These are phyloP conservation scores for Allium fistulosum DNA, from an alignment of 106 monocot genomes.

Conservation along the genomic window DNA sequence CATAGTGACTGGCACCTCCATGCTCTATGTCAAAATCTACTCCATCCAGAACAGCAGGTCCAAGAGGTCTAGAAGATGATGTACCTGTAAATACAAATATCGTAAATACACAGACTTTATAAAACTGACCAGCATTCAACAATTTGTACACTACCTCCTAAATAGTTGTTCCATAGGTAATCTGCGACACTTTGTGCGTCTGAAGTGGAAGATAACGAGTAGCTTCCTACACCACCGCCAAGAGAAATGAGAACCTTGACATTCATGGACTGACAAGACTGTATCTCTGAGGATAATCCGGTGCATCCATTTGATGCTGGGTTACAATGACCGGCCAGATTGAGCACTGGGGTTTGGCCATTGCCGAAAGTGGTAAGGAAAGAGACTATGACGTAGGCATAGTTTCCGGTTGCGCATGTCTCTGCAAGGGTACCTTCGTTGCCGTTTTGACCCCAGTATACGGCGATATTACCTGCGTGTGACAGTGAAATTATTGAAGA, in stretches of 20 bases:
- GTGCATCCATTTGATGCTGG: conserved; percentile 22
- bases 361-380: conserved; percentile 62
- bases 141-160: conserved; percentile 18
- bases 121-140: neutral
- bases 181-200: conserved; percentile 37
- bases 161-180: conserved; percentile 55
- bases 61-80: conserved; percentile 32
- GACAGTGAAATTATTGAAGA: neutral
- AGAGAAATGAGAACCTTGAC: conserved; percentile 42
- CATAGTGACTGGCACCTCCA: conserved; percentile 18
- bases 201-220: conserved; percentile 24
- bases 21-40: conserved; percentile 54
- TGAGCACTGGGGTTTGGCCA: conserved; percentile 42
- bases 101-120: neutral
- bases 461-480: conserved; percentile 45
- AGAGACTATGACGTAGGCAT: conserved; percentile 37
- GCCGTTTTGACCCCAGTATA: conserved; percentile 90
- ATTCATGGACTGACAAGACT: conserved; percentile 10
- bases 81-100: conserved; percentile 6
- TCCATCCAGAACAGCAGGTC: conserved; percentile 45
- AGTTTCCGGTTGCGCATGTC: conserved; percentile 38
- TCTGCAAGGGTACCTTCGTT: conserved; percentile 43
- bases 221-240: conserved; percentile 29
- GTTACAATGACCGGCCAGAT: conserved; percentile 59
- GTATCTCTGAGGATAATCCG: conserved; percentile 26